Base-by-base conservation (phyloP, 495 filamentous ascomycete genomes). In the Xylaria castorea region DNA sequence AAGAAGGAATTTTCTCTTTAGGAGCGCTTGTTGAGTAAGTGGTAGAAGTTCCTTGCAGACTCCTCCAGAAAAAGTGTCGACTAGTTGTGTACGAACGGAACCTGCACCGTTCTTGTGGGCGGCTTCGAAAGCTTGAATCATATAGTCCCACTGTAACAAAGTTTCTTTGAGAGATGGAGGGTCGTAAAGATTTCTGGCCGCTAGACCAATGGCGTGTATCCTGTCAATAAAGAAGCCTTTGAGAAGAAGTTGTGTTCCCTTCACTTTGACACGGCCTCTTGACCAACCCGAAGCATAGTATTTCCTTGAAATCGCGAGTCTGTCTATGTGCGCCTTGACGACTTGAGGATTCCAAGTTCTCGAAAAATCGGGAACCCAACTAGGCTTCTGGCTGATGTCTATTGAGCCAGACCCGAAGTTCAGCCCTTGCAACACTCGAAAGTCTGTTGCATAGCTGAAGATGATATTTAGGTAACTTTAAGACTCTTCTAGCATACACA, bases 311-410 rank as follows among this genome's bases (percentile, higher is more conserved):
- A 46, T 46, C 16, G 42, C 42, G 16, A 46, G 42, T 20, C 14
- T 46, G 16, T 46, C 42, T 46, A 46, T 5, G 42, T 46, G 42
- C 42, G 42, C 42, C 16, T 14, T 46, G 42, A 46, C 16, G 5
- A 46, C 42, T 46, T 20, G 42, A 5, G 42, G 42, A 18, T 46
- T 18, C 42, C 14, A 46, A 46, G 14, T 46, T 46, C 42, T 46
- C 5, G 42, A 46, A 60, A 60, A 60, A n/a, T 60, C 55, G 16
- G 30, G 55, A 20, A 60, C 55, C 55, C 55, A 60, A 18, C 16
- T 32, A 4, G 55, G 55, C 30, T 36, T 60, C 32, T 60, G 25
- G 5, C 30, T 18, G 11, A 6, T 36, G 27, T 20, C 11, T 32
- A 4, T 22, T 60, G 3, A 5, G 55, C 27, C 30, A 60, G 55